These are phyloP conservation scores for Tricholoma terreum DNA, from an alignment of 768 basidiomycete species.

Conservation along the genomic window DNA sequence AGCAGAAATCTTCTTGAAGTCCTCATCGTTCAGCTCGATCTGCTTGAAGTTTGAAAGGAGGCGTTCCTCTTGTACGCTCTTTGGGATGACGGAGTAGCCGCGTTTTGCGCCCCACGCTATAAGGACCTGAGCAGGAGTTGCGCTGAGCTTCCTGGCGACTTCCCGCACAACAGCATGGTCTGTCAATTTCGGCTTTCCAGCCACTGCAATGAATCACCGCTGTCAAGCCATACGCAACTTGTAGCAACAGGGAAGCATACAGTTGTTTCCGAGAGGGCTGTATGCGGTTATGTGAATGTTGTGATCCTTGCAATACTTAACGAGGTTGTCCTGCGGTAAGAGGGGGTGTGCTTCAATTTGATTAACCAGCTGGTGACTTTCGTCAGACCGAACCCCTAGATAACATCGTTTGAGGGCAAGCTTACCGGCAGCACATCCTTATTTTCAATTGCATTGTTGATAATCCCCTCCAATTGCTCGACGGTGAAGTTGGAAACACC, in stretches of 20 bases:
- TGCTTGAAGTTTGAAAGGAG: conserved; percentile 79
- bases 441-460: conserved; percentile 44
- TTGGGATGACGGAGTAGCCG: conserved; percentile 82
- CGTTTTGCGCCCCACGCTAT: conserved; percentile 77
- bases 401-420: neutral
- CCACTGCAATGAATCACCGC: conserved; percentile 33
- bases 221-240: neutral
- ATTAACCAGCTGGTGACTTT: conserved; percentile 49
- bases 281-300: conserved; percentile 66
- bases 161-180: conserved; percentile 60
- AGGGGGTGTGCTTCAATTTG: conserved; percentile 85
- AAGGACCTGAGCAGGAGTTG: conserved; percentile 77
- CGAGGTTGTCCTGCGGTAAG: conserved; percentile 71
- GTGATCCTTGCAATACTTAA: conserved; percentile 64
- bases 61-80: conserved; percentile 70
- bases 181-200: conserved; percentile 62
- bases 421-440: conserved; percentile 64
- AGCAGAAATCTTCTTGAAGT: conserved; percentile 56
- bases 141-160: conserved; percentile 60
- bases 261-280: conserved; percentile 79
- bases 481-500: conserved; percentile 85
- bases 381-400: neutral
- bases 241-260: conserved; percentile 35
- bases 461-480: conserved; percentile 62
- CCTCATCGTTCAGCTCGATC: conserved; percentile 60